Conservation (phyloP, 192 early-diverging fungal species). For the Coemansia sp. region DNA sequence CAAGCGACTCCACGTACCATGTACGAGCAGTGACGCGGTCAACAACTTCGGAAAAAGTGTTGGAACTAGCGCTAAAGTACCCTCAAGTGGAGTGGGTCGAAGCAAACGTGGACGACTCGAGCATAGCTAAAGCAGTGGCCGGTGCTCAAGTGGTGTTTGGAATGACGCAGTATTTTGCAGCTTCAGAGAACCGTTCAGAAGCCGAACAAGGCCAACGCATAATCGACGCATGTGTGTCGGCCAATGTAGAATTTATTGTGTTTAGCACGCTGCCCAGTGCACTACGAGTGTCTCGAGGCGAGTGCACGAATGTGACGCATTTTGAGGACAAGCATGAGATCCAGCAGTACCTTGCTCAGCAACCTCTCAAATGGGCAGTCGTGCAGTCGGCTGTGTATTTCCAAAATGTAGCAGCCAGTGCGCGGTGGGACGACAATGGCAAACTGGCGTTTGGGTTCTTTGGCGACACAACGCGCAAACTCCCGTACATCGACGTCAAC, state of each 20-base stretch:
- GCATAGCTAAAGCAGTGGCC: constrained; percentile 5
- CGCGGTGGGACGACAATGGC: constrained; percentile 18
- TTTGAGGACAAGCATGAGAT: constrained; percentile 28
- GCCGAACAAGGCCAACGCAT: constrained; percentile 14
- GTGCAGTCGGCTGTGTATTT: constrained; percentile 18
- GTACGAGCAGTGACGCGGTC: constrained; percentile 23
- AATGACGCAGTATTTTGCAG: constrained; percentile 20
- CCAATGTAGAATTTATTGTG: constrained; percentile 8
- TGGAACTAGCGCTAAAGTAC: constrained; percentile 8
- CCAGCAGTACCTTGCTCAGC: constrained; percentile 13
- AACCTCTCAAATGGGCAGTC: not conserved
- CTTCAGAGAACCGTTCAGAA: not conserved
- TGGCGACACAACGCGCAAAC: constrained; percentile 13
- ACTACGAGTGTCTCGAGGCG: constrained; percentile 9
- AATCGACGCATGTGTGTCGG: constrained; percentile 15
- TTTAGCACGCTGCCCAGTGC: constrained; percentile 30
- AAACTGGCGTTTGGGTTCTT: constrained; percentile 11
- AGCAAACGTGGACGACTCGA: not conserved
- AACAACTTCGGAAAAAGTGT: not conserved
- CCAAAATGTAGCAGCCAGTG: constrained; percentile 19
- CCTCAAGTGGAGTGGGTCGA: constrained; percentile 20
- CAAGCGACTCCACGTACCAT: constrained; percentile 7
- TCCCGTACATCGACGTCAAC: constrained; percentile 16
- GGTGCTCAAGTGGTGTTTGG: constrained; percentile 23
- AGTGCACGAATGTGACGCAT: constrained; percentile 13